Percentiles rank a stretch among this genome's conserved stretches.
phyloP scores from a whole-genome alignment of 106 monocot genomes.

The Dioscorea alata region DNA sequence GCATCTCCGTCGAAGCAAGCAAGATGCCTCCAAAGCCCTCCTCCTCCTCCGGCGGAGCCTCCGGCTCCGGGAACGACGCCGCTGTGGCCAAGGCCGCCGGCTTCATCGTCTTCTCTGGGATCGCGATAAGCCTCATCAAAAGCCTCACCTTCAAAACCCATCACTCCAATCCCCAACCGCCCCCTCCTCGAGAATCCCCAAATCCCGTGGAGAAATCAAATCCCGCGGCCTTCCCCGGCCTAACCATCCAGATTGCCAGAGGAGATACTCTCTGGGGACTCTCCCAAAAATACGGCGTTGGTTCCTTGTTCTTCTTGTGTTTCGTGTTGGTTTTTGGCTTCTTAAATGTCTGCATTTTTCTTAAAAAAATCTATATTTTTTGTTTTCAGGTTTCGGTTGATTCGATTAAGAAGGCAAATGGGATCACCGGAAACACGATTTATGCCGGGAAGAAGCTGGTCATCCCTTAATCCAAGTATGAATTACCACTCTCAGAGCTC shows the following conservation, averaged over 20 bases:
- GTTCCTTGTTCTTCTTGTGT: not conserved
- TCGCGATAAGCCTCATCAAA: conserved; percentile 23
- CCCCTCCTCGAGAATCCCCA: not conserved
- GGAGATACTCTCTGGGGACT: conserved; percentile 36
- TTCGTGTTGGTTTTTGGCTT: not conserved
- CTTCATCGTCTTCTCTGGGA: not conserved
- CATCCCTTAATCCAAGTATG: conserved; percentile 11
- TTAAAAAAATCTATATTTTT: not conserved
- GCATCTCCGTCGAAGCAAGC: too few species aligned
- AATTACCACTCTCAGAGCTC: too few species aligned
- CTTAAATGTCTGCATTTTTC: too few species aligned
- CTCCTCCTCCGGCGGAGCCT: not conserved
- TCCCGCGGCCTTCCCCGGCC: not conserved
- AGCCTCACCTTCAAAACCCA: conserved; percentile 12
- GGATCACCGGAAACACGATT: conserved; percentile 27
- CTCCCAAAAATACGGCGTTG: conserved; percentile 26
- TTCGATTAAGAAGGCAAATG: conserved; percentile 29
- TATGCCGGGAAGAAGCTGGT: conserved; percentile 41
- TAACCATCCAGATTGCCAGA: conserved; percentile 17
- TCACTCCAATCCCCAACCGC: not conserved
- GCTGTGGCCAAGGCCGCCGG: not conserved
- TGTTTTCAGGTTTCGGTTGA: conserved; percentile 30
- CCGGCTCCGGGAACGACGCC: not conserved
- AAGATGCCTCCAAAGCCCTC: not conserved
- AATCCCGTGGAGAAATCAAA: not conserved